These are phyloP conservation scores for Spizellomyces sp. DNA, from an alignment of 192 early-diverging fungal species.

Conservation along the genomic window DNA sequence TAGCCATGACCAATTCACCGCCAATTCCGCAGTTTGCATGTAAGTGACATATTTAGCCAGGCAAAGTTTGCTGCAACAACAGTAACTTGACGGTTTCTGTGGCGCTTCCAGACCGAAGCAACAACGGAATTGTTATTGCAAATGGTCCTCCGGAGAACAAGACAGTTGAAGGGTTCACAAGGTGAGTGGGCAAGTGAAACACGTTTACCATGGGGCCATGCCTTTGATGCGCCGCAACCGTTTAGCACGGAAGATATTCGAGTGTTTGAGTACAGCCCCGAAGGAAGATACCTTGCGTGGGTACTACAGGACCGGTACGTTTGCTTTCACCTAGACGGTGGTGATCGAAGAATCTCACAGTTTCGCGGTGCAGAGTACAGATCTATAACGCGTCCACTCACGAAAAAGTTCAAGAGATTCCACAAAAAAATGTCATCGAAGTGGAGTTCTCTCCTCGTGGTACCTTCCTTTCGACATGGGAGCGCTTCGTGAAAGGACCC, in stretches of 20 bases:
- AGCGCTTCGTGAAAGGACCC: constrained; percentile 71
- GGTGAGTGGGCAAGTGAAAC: constrained; percentile 1
- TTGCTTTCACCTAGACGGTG: neutral
- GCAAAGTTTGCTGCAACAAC: neutral
- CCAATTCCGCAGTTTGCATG: constrained; percentile 25
- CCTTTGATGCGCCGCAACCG: neutral
- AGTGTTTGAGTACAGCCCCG: constrained; percentile 29
- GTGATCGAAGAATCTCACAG: neutral
- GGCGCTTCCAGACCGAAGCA: constrained; percentile 16
- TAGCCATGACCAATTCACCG: neutral
- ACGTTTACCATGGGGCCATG: neutral
- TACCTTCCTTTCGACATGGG: constrained; percentile 88
- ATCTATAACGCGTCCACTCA: constrained; percentile 67
- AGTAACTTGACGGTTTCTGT: neutral
- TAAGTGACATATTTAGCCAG: neutral
- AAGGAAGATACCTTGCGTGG: constrained; percentile 33
- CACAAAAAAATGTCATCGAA: constrained; percentile 71
- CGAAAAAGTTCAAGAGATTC: constrained; percentile 64
- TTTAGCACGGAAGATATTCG: constrained; percentile 27
- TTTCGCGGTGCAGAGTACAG: constrained; percentile 55
- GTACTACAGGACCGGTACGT: constrained; percentile 20
- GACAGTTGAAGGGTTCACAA: constrained; percentile 25
- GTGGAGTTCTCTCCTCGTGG: constrained; percentile 90
- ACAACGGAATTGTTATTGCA: constrained; percentile 20
- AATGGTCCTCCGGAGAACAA: constrained; percentile 24